Base-by-base conservation (phyloP, 768 basidiomycete species). In the Pleurotus citrinopileatus region DNA sequence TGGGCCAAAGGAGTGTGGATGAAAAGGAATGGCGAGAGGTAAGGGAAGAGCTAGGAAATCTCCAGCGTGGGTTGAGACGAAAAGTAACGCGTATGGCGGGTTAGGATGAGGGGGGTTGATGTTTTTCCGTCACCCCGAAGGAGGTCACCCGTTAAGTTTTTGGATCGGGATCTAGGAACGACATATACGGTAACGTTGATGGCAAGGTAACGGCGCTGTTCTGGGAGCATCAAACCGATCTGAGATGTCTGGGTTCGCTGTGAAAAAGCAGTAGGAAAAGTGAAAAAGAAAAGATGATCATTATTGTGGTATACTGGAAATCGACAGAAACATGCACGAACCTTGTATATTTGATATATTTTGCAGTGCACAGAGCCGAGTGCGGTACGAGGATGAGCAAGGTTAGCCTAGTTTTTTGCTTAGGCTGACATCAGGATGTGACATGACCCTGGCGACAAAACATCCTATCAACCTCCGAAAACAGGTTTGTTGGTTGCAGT, bases 81-180 rank as follows among this genome's bases (percentile, higher is more conserved):
- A 37, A 32, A 15, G 29, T 13, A 51, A 51, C 32, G 48, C 32
- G 48, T 36, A 37, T 34, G 48, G 48, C 48, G n/a, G 23, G 45
- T 28, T 15, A 47, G 17, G n/a, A n/a, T 28, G 45, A 26, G 42
- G 42, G 25, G 20, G n/a, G n/a, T n/a, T n/a, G n/a, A n/a, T 28
- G 20, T 47, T 46, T 47, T 47, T 47, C 45, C 45, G 45, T 47
- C 27, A 47, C 28, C 45, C 45, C 45, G 45, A 47, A 47, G 45
- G 50, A 17, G 50, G 50, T 52, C 32, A 17, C 22, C 26, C 29
- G 50, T 40, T 36, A 27, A 27, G 20, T 34, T 32, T 32, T 6
- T 28, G 63, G 68, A 70, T 70, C 65, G 56, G 29, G 70, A 73
- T 73, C 66, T 66, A 73, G 70, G 72, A 62, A 71, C 66, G 26